A percentile compares a stretch with the other conserved stretches of the same genome.
phyloP scores from a whole-genome alignment of 306 rosid species.

The Trifolium fragiferum region DNA sequence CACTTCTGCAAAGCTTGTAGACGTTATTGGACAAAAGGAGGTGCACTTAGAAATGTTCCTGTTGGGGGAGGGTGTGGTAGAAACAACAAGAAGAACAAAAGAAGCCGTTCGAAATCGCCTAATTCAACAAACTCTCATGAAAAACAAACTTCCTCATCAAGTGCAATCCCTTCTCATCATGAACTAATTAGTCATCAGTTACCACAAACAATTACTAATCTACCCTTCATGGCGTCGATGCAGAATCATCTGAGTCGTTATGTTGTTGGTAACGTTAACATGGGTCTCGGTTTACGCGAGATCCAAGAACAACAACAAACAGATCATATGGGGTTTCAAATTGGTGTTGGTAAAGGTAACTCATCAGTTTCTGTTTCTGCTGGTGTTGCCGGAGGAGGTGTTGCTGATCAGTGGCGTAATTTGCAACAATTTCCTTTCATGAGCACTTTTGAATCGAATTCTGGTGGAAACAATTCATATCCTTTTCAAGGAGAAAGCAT shows the following conservation, averaged over 20 bases:
- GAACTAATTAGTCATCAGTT: slow-evolving; percentile 54
- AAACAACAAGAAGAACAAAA: slow-evolving; percentile 88
- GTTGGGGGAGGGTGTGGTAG: slow-evolving; percentile 95
- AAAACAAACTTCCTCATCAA: slow-evolving; percentile 43
- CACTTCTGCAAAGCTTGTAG: slow-evolving; percentile 96
- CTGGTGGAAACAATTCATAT: slow-evolving; percentile 42
- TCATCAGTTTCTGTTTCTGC: slow-evolving; percentile 18
- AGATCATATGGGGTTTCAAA: slow-evolving; percentile 61
- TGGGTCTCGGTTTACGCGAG: slow-evolving; percentile 46
- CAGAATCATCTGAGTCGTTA: slow-evolving; percentile 65
- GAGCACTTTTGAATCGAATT: slow-evolving; percentile 55
- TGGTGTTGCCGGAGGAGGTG: slow-evolving; percentile 1
- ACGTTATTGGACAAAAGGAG: slow-evolving; percentile 94
- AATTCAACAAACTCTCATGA: slow-evolving; percentile 33
- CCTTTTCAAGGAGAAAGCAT: slow-evolving; percentile 52
- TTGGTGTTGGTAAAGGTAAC: slow-evolving; percentile 43
- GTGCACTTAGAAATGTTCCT: slow-evolving; percentile 84
- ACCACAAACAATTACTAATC: slow-evolving; percentile 50
- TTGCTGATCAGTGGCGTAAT: slow-evolving; percentile 61
- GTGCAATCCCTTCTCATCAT: slow-evolving; percentile 48
- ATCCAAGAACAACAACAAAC: slow-evolving; percentile 34
- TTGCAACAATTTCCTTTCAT: slow-evolving; percentile 69
- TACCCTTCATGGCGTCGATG: slow-evolving; percentile 71
- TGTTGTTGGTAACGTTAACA: slow-evolving; percentile 48
- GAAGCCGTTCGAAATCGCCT: slow-evolving; percentile 72